Conservation (phyloP, 495 filamentous ascomycete genomes). For the Opeltia flavorubescens region DNA sequence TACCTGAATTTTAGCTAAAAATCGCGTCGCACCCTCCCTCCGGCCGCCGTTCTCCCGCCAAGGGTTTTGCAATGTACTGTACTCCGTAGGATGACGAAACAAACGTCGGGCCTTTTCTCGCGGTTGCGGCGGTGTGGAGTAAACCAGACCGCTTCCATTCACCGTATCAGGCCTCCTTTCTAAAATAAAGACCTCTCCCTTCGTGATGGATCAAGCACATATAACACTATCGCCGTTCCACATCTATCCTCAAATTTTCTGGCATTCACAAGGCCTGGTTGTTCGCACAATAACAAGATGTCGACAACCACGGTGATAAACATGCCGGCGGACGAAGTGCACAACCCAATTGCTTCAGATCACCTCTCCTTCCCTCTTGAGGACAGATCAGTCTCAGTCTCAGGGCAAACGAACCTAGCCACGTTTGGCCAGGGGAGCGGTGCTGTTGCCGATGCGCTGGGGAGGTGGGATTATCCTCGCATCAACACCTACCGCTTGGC, state of each 20-base stretch:
- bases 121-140: too few species aligned
- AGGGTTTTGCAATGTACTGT: too few species aligned
- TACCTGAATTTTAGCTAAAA: too few species aligned
- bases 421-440: neutral
- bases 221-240: neutral
- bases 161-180: too few species aligned
- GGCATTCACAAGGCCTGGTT: neutral
- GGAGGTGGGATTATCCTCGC: conserved; percentile 57
- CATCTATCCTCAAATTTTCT: neutral
- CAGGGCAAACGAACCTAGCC: neutral
- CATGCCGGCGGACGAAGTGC: neutral
- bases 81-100: too few species aligned
- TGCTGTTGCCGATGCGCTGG: conserved; percentile 9
- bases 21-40: too few species aligned
- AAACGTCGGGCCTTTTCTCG: too few species aligned
- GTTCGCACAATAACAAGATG: too few species aligned
- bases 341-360: neutral
- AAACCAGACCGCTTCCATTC: too few species aligned
- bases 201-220: too few species aligned
- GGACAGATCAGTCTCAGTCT: neutral
- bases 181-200: too few species aligned
- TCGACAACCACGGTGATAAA: neutral
- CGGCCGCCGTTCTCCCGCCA: too few species aligned
- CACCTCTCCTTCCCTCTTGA: neutral
- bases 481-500: conserved; percentile 51